Evolutionary conservation across 768 basidiomycete species (phyloP).

Genomic region (Termitomyces sp.): DNA sequence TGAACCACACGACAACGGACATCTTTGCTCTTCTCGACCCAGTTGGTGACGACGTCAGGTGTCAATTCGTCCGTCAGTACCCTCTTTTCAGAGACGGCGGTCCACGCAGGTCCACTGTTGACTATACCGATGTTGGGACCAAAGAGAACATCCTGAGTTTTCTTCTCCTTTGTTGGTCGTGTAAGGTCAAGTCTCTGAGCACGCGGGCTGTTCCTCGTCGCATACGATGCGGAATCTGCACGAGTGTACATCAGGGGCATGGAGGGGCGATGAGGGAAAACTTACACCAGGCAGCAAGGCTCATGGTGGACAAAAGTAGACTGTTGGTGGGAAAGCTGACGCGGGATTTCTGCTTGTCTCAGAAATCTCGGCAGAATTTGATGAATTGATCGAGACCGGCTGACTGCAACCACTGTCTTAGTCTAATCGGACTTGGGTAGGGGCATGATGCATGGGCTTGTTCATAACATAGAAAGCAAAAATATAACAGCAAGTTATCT

Average conservation of each 20-base stretch:
- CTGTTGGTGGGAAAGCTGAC: constrained; percentile 1
- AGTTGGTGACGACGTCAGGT: constrained; percentile 72
- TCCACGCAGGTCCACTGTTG: constrained; percentile 66
- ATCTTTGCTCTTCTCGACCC: constrained; percentile 88
- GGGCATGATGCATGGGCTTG: constrained; percentile 15
- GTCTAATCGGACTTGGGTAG: constrained; percentile 1
- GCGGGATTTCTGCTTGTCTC: constrained; percentile 8
- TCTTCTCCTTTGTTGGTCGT: constrained; percentile 39
- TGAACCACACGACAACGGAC: constrained; percentile 33
- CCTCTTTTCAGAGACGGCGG: constrained; percentile 57
- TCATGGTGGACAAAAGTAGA: constrained; percentile 10
- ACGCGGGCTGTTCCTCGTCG: not conserved
- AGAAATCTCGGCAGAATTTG: constrained; percentile 6
- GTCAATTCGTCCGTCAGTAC: constrained; percentile 66
- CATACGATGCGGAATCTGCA: not conserved
- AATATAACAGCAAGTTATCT: constrained; percentile 21
- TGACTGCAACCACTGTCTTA: constrained; percentile 3
- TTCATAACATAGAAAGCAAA: constrained; percentile 19
- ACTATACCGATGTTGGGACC: constrained; percentile 87
- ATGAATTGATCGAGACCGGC: constrained; percentile 8
- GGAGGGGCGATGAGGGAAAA: not conserved
- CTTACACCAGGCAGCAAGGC: constrained; percentile 33
- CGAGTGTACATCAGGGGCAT: not conserved
- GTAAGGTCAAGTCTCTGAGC: not conserved
- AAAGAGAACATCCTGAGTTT: constrained; percentile 78